A percentile compares a stretch with the other conserved stretches of the same genome.
These are phyloP conservation scores for Aechmea fasciata DNA, from an alignment of 176 grass and related monocot species.

Conservation along the genomic window DNA sequence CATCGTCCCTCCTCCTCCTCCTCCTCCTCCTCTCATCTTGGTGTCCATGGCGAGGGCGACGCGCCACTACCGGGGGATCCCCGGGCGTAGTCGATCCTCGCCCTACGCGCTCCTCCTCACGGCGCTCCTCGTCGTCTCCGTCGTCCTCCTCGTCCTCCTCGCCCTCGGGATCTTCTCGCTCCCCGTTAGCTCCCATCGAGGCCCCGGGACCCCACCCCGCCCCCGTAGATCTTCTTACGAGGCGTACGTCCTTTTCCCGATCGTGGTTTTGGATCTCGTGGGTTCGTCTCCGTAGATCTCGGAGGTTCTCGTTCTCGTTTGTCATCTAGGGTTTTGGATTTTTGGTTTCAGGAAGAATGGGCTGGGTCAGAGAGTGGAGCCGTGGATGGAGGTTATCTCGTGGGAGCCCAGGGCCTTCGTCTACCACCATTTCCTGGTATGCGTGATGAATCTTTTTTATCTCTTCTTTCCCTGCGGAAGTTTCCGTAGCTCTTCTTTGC, in stretches of 20 bases:
- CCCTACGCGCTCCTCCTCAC: constrained; percentile 52
- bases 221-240: constrained; percentile 54
- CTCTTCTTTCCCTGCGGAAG: constrained; percentile 12
- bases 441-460: constrained; percentile 12
- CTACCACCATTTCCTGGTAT: constrained; percentile 90
- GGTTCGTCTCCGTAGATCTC: background rate
- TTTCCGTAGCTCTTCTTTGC: background rate
- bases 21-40: background rate
- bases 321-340: background rate
- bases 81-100: constrained; percentile 40
- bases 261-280: background rate
- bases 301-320: background rate
- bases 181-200: constrained; percentile 36
- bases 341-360: constrained; percentile 28
- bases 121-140: constrained; percentile 59
- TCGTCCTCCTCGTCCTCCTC: constrained; percentile 60
- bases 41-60: constrained; percentile 27
- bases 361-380: constrained; percentile 51
- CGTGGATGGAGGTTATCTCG: constrained; percentile 92
- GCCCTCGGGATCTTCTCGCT: constrained; percentile 82
- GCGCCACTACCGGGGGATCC: constrained; percentile 28
- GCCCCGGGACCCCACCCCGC: constrained; percentile 25
- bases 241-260: constrained; percentile 28
- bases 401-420: constrained; percentile 97
- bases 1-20: too few relatives aligned